Evolutionary conservation across 2,329 filamentous ascomycete species (phyloP).

Genomic region (Aureobasidium vineae): DNA sequence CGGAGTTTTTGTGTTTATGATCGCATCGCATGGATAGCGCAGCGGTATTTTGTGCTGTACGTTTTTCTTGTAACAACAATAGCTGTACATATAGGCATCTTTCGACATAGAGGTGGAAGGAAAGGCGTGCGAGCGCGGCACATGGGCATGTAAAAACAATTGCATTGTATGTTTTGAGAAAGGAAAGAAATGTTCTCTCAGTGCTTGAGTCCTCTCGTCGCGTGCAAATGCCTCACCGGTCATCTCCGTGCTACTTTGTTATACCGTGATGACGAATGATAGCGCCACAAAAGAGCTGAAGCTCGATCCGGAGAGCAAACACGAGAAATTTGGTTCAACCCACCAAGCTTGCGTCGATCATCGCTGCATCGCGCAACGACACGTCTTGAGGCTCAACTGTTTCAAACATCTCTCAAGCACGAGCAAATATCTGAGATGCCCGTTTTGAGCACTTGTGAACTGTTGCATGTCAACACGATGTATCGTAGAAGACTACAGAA

Average conservation of each 20-base stretch:
- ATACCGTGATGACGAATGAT: neutral
- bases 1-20: neutral
- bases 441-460: neutral
- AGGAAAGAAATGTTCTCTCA: neutral
- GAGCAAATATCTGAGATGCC: neutral
- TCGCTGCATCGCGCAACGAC: conserved; percentile 6
- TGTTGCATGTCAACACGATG: neutral
- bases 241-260: neutral
- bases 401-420: neutral
- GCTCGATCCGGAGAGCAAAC: neutral
- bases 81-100: conserved; percentile 21
- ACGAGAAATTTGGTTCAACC: conserved; percentile 3
- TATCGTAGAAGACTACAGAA: conserved; percentile 14
- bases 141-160: neutral
- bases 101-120: neutral
- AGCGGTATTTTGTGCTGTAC: neutral
- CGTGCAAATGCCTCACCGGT: neutral
- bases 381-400: conserved; percentile 14
- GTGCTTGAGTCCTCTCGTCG: neutral
- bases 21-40: neutral
- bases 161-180: neutral
- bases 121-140: neutral
- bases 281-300: conserved; percentile 9
- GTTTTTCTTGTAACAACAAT: conserved; percentile 2
- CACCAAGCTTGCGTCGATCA: conserved; percentile 18